Evolutionary conservation across 2,329 filamentous ascomycete genomes (phyloP).

Genomic region (Harringtonia lauricola): DNA sequence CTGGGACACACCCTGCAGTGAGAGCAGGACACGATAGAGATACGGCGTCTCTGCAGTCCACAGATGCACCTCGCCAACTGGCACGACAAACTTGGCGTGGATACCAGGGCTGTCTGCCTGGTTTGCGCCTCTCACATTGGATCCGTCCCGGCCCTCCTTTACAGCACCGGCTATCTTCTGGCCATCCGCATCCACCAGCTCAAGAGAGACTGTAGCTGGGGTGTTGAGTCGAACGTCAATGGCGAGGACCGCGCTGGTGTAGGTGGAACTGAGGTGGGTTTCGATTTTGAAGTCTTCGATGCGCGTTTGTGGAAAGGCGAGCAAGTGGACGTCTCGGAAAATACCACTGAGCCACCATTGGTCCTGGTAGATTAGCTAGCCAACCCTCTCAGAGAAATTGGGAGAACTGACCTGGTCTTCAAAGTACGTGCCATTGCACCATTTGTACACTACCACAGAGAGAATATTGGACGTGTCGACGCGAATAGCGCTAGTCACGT

Average conservation of each 20-base stretch:
- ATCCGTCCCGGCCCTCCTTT: too few species aligned
- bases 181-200: too few species aligned
- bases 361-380: too few species aligned
- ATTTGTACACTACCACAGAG: constrained; percentile 58
- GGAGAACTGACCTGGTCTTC: too few species aligned
- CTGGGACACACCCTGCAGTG: constrained; percentile 36
- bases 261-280: constrained; percentile 38
- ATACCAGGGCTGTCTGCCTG: too few species aligned
- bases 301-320: constrained; percentile 39
- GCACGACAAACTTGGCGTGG: too few species aligned
- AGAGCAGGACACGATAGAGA: constrained; percentile 43
- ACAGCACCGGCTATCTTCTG: too few species aligned
- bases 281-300: constrained; percentile 49
- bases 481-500: constrained; percentile 35
- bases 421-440: constrained; percentile 57
- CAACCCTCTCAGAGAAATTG: too few species aligned
- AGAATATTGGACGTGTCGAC: constrained; percentile 36
- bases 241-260: constrained; percentile 39
- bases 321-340: constrained; percentile 53
- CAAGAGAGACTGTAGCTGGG: too few species aligned
- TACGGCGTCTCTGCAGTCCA: constrained; percentile 60
- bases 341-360: constrained; percentile 60
- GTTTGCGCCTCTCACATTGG: too few species aligned
- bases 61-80: too few species aligned
- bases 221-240: constrained; percentile 34